A percentile compares a stretch with the other conserved stretches of the same genome.
phyloP scores from a whole-genome alignment of 192 early-diverging fungal species.

The Coemansia sp. region DNA sequence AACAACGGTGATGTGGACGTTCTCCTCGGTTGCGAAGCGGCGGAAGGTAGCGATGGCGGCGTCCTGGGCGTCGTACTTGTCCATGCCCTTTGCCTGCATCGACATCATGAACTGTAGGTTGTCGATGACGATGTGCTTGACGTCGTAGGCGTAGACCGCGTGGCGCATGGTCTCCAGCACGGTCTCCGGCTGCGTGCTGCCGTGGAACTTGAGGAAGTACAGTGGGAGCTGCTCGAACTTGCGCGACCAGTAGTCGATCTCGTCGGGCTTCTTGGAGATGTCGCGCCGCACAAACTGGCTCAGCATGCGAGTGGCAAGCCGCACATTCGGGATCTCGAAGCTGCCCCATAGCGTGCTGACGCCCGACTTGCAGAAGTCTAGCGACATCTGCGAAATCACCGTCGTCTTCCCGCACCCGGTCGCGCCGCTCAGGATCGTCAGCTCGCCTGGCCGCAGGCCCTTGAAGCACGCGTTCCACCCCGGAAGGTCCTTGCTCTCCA shows the following conservation, averaged over 20 bases:
- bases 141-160: constrained; percentile 68
- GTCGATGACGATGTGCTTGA: constrained; percentile 70
- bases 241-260: constrained; percentile 61
- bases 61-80: constrained; percentile 73
- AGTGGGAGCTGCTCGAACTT: constrained; percentile 70
- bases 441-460: constrained; percentile 68
- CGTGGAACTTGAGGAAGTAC: constrained; percentile 74
- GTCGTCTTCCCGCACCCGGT: constrained; percentile 76
- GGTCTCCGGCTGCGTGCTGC: constrained; percentile 64
- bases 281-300: constrained; percentile 64
- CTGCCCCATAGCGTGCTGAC: constrained; percentile 75
- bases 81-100: constrained; percentile 60
- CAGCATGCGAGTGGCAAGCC: constrained; percentile 68
- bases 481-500: constrained; percentile 63
- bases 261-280: constrained; percentile 49
- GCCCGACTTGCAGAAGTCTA: constrained; percentile 68
- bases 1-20: constrained; percentile 72
- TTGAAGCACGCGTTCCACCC: constrained; percentile 64
- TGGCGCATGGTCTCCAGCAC: constrained; percentile 68
- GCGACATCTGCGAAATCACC: constrained; percentile 66
- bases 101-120: constrained; percentile 78
- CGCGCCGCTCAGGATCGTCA: constrained; percentile 67
- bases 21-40: constrained; percentile 64
- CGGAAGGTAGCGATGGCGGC: constrained; percentile 62
- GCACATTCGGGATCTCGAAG: constrained; percentile 73